Percentiles rank a stretch among this genome's conserved stretches.
Evolutionary conservation across 176 grass and related monocot genomes (phyloP).

Genomic region (Panicum miliaceum): DNA sequence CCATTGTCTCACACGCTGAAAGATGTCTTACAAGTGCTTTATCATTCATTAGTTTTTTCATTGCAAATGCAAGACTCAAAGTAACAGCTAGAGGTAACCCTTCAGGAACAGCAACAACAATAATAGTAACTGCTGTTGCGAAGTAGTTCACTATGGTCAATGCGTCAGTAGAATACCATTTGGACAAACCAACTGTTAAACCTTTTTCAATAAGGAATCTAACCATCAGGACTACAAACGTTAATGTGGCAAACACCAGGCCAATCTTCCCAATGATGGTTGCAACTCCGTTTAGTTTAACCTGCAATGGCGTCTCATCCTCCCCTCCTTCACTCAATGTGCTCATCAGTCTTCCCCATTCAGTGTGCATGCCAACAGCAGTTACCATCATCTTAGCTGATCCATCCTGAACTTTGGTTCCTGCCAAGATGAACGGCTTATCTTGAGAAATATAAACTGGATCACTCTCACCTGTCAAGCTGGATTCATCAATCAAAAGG

Average conservation of each 20-base stretch:
- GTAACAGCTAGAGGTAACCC: conserved; percentile 92
- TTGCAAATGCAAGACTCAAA: conserved; percentile 96
- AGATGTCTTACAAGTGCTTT: conserved; percentile 92
- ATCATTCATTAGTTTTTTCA: conserved; percentile 97
- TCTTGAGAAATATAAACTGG: conserved; percentile 78
- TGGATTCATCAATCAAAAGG: conserved; percentile 89
- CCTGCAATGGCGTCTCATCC: conserved; percentile 95
- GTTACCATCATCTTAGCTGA: conserved; percentile 91
- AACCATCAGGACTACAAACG: conserved; percentile 82
- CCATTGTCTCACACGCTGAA: conserved; percentile 97
- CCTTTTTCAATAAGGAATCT: conserved; percentile 75
- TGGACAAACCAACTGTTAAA: conserved; percentile 59
- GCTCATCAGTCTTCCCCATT: conserved; percentile 98
- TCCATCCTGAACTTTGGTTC: conserved; percentile 94
- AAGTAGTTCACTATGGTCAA: conserved; percentile 88
- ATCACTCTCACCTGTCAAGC: conserved; percentile 86
- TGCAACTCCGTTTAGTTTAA: conserved; percentile 96
- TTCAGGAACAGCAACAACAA: conserved; percentile 98
- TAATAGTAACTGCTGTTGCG: conserved; percentile 86
- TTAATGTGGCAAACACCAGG: conserved; percentile 73
- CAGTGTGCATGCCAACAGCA: conserved; percentile 89
- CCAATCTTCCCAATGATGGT: conserved; percentile 96
- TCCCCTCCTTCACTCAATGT: conserved; percentile 91
- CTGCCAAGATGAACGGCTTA: conserved; percentile 91
- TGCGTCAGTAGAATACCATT: conserved; percentile 82